These are phyloP conservation scores for Neoboletus brunneissimus DNA, from an alignment of 768 basidiomycete genomes.

Conservation along the genomic window DNA sequence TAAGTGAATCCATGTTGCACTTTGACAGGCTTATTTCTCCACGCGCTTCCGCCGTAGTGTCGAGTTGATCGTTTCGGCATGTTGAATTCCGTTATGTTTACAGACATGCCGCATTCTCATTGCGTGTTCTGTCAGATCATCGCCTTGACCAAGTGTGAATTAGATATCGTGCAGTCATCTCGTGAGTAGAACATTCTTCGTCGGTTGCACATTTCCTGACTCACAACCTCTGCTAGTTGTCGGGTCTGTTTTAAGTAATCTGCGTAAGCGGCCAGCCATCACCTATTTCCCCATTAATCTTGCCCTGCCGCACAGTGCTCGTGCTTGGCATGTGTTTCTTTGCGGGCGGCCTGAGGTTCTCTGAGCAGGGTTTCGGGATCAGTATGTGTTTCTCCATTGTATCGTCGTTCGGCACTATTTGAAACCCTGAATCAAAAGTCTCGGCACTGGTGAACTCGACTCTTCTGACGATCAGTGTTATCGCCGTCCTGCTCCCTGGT, in stretches of 20 bases:
- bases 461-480: slow-evolving; percentile 71
- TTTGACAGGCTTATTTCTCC: background rate
- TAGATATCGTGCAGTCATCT: slow-evolving; percentile 77
- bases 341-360: slow-evolving; percentile 72
- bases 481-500: slow-evolving; percentile 73
- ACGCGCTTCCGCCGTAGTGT: slow-evolving; percentile 33
- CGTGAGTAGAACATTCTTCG: slow-evolving; percentile 42
- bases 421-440: slow-evolving; percentile 38
- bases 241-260: slow-evolving; percentile 79
- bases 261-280: slow-evolving; percentile 40
- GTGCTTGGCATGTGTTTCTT: slow-evolving; percentile 86
- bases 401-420: background rate
- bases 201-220: background rate
- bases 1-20: slow-evolving; percentile 9
- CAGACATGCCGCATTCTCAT: background rate
- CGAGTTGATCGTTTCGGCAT: slow-evolving; percentile 68
- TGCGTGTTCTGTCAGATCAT: slow-evolving; percentile 50
- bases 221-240: slow-evolving; percentile 48
- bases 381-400: slow-evolving; percentile 41
- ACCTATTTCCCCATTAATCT: background rate
- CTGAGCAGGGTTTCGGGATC: slow-evolving; percentile 74
- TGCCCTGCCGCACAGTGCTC: slow-evolving; percentile 49
- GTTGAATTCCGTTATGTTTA: background rate
- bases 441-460: slow-evolving; percentile 74
- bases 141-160: slow-evolving; percentile 77